Base-by-base conservation (phyloP, 164 flowering plant genomes). In the Macadamia integrifolia region DNA sequence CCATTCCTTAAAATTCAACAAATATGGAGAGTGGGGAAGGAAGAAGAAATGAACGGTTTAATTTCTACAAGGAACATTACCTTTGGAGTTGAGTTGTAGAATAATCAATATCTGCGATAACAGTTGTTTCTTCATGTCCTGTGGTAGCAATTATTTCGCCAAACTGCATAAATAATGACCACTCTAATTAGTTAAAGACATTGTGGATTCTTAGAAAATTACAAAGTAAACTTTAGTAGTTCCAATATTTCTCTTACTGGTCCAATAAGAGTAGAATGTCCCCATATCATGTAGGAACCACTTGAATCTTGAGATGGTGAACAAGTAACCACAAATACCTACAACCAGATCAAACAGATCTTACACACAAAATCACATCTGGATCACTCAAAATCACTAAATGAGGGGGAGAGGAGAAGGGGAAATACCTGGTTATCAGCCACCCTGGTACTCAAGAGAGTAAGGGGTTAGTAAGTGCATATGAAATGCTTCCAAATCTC, bases 61-160 rank as follows among this genome's bases (percentile, higher is more conserved):
- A 53, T 4, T 9, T 13, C 10, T 58, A 62, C 40, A 46, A 17
- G 28, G 15, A 5, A 18, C 18, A 13, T 48, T 62, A 79, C 84
- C 84, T 80, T 56, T 28, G 65, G 7, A 63, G 65, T 61, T 74
- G 71, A 66, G 74, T 71, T 42, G 35, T 28, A 30, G 83, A 74
- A 48, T 77, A 83, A 67, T 83, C 83, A 35, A 83, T 71, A 52
- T 81, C 84, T n/a, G 83, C 84, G 7, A 77, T 67, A 2, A 83
- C 62, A 0, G 72, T 60, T 9, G 77, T 63, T 60, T 81, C 81
- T n/a, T 83, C 79, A 66, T 71, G 72, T 23, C 70, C 84, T 6
- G 79, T 58, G 14, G 80, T 76, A 49, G 81, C 83, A 72, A 81
- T 57, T 59, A 81, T 60, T 64, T 81, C 81, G 6, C 86, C 84